Conservation (phyloP, 257 asterid species). For the Paraleonurus japonicus region DNA sequence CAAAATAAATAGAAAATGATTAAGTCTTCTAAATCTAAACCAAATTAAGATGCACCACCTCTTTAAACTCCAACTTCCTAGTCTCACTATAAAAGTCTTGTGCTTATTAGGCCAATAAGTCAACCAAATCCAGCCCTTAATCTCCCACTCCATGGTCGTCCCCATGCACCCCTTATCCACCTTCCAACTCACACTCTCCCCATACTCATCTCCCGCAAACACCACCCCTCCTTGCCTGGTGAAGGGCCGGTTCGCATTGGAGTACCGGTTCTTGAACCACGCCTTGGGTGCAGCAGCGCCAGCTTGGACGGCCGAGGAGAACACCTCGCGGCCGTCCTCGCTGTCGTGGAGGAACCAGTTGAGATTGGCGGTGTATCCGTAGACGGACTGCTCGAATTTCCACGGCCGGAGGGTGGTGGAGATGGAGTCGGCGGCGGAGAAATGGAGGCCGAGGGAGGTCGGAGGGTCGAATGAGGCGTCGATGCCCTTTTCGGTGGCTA, state of each 20-base stretch:
- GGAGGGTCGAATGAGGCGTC: constrained; percentile 72
- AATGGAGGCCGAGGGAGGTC: constrained; percentile 51
- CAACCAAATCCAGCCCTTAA: constrained; percentile 78
- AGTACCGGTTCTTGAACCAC: constrained; percentile 83
- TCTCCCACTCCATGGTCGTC: constrained; percentile 76
- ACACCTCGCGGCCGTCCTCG: constrained; percentile 73
- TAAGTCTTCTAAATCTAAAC: too few relatives aligned
- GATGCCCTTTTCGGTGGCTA: constrained; percentile 56
- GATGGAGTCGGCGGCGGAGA: constrained; percentile 59
- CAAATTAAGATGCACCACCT: constrained; percentile 48
- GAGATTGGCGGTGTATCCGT: constrained; percentile 50
- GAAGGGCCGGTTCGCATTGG: constrained; percentile 65
- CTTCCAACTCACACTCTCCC: constrained; percentile 80
- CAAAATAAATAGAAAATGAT: background rate
- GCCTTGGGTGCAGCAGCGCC: constrained; percentile 66
- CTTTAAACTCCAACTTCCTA: constrained; percentile 66
- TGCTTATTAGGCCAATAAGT: constrained; percentile 91
- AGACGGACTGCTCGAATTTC: constrained; percentile 84
- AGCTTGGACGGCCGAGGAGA: constrained; percentile 77
- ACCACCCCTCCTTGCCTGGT: constrained; percentile 80
- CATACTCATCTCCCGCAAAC: constrained; percentile 88
- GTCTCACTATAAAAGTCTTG: constrained; percentile 68
- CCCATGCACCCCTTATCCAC: constrained; percentile 59
- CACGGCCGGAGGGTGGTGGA: constrained; percentile 67
- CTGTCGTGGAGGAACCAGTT: constrained; percentile 84